Evolutionary conservation across 2,329 filamentous ascomycete genomes (phyloP).

Genomic region (Arthroderma sp.): DNA sequence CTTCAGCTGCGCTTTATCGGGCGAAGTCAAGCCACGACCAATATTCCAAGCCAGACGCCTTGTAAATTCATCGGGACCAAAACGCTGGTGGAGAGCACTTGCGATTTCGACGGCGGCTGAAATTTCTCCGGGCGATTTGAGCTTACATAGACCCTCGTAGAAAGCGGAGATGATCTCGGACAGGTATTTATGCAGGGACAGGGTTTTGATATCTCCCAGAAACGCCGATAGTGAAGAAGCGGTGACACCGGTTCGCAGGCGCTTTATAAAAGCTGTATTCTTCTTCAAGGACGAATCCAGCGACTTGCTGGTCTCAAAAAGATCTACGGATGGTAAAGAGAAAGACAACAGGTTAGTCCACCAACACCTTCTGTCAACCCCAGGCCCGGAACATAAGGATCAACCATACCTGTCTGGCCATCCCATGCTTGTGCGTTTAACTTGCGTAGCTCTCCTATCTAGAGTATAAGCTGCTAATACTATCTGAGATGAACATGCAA

Average conservation of each 20-base stretch:
- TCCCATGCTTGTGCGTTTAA: slow-evolving; percentile 81
- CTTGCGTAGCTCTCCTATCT: slow-evolving; percentile 72
- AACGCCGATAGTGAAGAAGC: slow-evolving; percentile 69
- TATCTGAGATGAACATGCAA: neutral
- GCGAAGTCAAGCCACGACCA: slow-evolving; percentile 78
- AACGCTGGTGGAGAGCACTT: slow-evolving; percentile 89
- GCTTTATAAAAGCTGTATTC: slow-evolving; percentile 96
- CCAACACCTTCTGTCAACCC: too few species aligned
- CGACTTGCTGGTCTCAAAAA: slow-evolving; percentile 62
- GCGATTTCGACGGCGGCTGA: slow-evolving; percentile 85
- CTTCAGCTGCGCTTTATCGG: slow-evolving; percentile 76
- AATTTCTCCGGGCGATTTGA: slow-evolving; percentile 85
- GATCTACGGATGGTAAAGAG: slow-evolving; percentile 39
- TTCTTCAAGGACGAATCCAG: slow-evolving; percentile 95
- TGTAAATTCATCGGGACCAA: slow-evolving; percentile 81
- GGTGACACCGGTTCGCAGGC: slow-evolving; percentile 78
- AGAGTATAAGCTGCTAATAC: neutral
- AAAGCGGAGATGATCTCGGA: slow-evolving; percentile 94
- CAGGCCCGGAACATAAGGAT: too few species aligned
- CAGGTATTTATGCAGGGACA: slow-evolving; percentile 90
- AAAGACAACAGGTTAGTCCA: neutral
- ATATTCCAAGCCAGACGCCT: slow-evolving; percentile 85
- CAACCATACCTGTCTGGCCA: slow-evolving; percentile 61
- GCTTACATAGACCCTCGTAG: slow-evolving; percentile 82
- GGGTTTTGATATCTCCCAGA: slow-evolving; percentile 73